phyloP scores from a whole-genome alignment of 768 basidiomycete genomes.

The Leccinum subgranulosum region DNA sequence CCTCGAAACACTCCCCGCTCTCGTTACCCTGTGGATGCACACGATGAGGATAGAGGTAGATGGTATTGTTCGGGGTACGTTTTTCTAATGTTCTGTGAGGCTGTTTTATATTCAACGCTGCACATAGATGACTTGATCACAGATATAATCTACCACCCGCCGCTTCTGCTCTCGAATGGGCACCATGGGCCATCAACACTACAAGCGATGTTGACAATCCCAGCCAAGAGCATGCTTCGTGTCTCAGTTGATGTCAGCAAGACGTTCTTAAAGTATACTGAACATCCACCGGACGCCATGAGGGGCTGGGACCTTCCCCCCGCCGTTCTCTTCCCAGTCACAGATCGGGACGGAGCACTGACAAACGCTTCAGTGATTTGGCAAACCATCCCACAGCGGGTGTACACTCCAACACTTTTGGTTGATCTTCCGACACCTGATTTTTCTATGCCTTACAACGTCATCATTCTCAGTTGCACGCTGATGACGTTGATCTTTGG shows the following conservation, averaged over 20 bases:
- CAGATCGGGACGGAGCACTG: not conserved
- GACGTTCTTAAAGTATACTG: slow-evolving; percentile 88
- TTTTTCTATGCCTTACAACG: slow-evolving; percentile 99
- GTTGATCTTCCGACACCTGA: slow-evolving; percentile 97
- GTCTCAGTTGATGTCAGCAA: slow-evolving; percentile 76
- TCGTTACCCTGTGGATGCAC: slow-evolving; percentile 84
- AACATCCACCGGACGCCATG: slow-evolving; percentile 94
- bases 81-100: not conserved
- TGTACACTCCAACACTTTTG: slow-evolving; percentile 81
- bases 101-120: not conserved
- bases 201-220: slow-evolving; percentile 68
- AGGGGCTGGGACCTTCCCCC: slow-evolving; percentile 93
- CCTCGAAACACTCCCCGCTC: slow-evolving; percentile 92
- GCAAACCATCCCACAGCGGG: slow-evolving; percentile 30
- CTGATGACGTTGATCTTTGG: slow-evolving; percentile 93
- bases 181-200: slow-evolving; percentile 57
- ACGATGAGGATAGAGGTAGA: slow-evolving; percentile 58
- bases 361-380: slow-evolving; percentile 1
- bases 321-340: slow-evolving; percentile 61
- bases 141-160: slow-evolving; percentile 57
- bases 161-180: slow-evolving; percentile 21
- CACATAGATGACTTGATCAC: slow-evolving; percentile 59
- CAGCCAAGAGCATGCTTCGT: slow-evolving; percentile 58
- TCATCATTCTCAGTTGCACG: slow-evolving; percentile 94
- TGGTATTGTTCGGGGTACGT: slow-evolving; percentile 45